These are phyloP conservation scores for Neurospora sp. DNA, from an alignment of 2,329 filamentous ascomycete species.

Conservation along the genomic window DNA sequence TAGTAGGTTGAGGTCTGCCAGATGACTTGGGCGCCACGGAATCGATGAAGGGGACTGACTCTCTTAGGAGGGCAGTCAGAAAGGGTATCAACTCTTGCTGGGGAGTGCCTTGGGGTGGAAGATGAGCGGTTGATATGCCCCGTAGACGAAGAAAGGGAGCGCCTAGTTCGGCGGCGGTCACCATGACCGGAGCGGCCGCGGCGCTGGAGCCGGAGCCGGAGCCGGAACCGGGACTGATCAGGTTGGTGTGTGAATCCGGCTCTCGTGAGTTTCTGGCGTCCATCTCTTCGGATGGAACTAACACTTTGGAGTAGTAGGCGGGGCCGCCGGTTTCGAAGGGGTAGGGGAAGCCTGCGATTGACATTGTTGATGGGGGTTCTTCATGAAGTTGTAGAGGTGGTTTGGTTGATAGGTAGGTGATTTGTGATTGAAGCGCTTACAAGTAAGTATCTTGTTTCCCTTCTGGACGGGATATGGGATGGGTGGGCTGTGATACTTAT, in stretches of 20 bases:
- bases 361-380: neutral
- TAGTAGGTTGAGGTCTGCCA: constrained; percentile 4
- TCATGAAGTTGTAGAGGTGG: neutral
- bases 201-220: constrained; percentile 37
- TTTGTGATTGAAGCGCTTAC: neutral
- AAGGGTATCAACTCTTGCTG: constrained; percentile 32
- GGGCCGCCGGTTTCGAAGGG: neutral
- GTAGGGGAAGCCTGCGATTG: neutral
- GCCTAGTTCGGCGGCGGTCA: neutral
- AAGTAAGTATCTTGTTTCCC: neutral
- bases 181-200: neutral
- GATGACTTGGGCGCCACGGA: constrained; percentile 32
- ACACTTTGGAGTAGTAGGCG: neutral
- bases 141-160: neutral
- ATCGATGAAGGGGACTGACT: constrained; percentile 50
- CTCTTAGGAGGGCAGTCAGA: constrained; percentile 42
- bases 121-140: constrained; percentile 34
- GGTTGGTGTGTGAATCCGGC: neutral
- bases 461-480: neutral
- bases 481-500: neutral
- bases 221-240: constrained; percentile 32
- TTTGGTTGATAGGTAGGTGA: neutral
- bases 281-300: neutral
- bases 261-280: neutral
- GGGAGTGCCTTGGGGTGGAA: constrained; percentile 25